Evolutionary conservation across 2,329 filamentous ascomycete species (phyloP).

Genomic region (Penicillium olsonii): DNA sequence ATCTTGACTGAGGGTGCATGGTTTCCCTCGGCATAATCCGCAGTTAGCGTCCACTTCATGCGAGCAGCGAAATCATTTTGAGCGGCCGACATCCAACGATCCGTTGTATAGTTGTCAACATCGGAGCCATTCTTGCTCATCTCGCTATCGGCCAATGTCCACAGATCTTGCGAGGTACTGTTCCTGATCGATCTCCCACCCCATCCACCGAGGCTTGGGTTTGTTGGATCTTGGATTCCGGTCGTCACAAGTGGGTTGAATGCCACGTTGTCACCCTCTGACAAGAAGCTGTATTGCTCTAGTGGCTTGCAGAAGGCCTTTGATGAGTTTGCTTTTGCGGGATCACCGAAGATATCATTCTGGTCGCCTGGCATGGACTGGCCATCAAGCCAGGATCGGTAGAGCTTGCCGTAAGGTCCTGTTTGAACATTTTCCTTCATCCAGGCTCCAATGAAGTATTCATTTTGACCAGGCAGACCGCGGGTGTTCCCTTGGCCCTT

Average conservation of each 20-base stretch:
- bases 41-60: slow-evolving; percentile 18
- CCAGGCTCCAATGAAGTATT: slow-evolving; percentile 14
- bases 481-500: slow-evolving; percentile 9
- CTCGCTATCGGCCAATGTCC: slow-evolving; percentile 9
- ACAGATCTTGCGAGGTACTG: slow-evolving; percentile 6
- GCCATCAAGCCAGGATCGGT: slow-evolving; percentile 16
- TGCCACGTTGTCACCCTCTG: slow-evolving; percentile 13
- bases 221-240: slow-evolving; percentile 11
- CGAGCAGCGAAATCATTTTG: slow-evolving; percentile 21
- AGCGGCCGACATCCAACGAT: slow-evolving; percentile 12
- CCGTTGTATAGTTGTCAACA: slow-evolving; percentile 5
- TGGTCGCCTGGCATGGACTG: slow-evolving; percentile 16
- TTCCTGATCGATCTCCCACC: slow-evolving; percentile 11
- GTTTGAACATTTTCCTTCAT: slow-evolving; percentile 10
- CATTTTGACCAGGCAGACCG: slow-evolving; percentile 3
- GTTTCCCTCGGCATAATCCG: slow-evolving; percentile 9
- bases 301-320: slow-evolving; percentile 10
- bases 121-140: slow-evolving; percentile 5
- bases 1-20: slow-evolving; percentile 14
- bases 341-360: slow-evolving; percentile 12
- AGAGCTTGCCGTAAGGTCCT: slow-evolving; percentile 12
- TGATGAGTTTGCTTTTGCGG: not conserved
- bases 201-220: slow-evolving; percentile 15
- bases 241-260: slow-evolving; percentile 13
- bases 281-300: slow-evolving; percentile 8